A percentile compares a stretch with the other conserved stretches of the same genome.
phyloP scores from a whole-genome alignment of 208 protist genomes.

The Wallacemonas collosoma region DNA sequence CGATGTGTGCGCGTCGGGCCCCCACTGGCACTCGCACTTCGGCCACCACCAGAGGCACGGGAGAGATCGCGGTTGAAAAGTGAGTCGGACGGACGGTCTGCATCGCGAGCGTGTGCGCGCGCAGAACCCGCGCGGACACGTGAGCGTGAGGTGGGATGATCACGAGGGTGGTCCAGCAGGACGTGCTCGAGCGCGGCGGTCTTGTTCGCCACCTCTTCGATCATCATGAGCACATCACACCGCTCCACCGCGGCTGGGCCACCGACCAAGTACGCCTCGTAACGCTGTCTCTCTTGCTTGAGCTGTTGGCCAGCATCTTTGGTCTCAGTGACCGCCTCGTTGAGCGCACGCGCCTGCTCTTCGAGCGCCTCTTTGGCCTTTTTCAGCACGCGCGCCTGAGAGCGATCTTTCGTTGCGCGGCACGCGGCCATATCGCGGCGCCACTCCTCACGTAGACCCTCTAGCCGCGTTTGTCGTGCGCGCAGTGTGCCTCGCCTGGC shows the following conservation, averaged over 20 bases:
- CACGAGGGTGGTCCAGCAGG: not conserved
- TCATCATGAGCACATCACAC: conserved; percentile 17
- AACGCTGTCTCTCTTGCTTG: conserved; percentile 36
- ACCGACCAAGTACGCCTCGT: conserved; percentile 13
- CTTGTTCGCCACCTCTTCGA: conserved; percentile 8
- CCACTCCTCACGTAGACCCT: conserved; percentile 61
- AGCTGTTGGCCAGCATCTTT: conserved; percentile 41
- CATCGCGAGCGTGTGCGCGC: not conserved
- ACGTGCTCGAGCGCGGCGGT: not conserved
- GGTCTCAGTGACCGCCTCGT: conserved; percentile 48
- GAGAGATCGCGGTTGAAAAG: too few relatives aligned
- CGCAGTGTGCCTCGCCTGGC: conserved; percentile 36
- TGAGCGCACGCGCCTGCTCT: conserved; percentile 52
- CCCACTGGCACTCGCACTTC: not conserved
- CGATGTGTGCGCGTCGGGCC: too few relatives aligned
- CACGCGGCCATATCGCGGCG: conserved; percentile 51
- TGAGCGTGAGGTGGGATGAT: not conserved
- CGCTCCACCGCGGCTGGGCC: conserved; percentile 12
- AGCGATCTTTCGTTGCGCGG: conserved; percentile 30
- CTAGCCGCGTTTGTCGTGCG: conserved; percentile 26
- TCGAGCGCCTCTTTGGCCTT: conserved; percentile 58
- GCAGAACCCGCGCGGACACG: not conserved
- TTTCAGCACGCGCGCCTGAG: conserved; percentile 35
- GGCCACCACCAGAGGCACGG: not conserved
- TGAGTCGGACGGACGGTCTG: not conserved